Evolutionary conservation across 495 filamentous ascomycete species (phyloP).

Genomic region (Aspergillus leporis): DNA sequence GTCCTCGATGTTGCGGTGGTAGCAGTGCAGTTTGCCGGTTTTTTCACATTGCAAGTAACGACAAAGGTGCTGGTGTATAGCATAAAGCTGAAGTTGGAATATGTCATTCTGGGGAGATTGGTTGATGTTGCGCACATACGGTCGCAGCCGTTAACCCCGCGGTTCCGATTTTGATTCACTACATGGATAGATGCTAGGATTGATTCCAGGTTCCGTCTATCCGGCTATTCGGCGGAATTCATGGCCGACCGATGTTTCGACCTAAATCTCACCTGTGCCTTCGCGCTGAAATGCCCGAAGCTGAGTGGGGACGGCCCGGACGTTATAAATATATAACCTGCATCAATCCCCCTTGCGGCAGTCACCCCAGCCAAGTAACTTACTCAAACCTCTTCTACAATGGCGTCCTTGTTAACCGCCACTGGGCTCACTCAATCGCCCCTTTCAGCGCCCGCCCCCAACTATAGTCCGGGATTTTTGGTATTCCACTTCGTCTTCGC

Average conservation of each 20-base stretch:
- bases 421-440: slow-evolving; percentile 25
- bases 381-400: not conserved
- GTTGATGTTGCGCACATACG: slow-evolving; percentile 17
- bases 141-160: slow-evolving; percentile 5
- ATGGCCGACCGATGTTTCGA: not conserved
- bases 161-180: slow-evolving; percentile 6
- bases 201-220: too few species aligned
- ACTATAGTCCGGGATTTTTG: slow-evolving; percentile 42
- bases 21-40: slow-evolving; percentile 42
- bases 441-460: slow-evolving; percentile 17
- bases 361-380: not conserved
- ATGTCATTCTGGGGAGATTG: slow-evolving; percentile 39
- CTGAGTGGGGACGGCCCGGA: too few species aligned
- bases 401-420: slow-evolving; percentile 19
- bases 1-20: slow-evolving; percentile 46
- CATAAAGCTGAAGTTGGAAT: slow-evolving; percentile 59
- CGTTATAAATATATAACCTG: too few species aligned
- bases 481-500: slow-evolving; percentile 50
- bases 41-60: slow-evolving; percentile 50
- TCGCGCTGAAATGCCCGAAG: not conserved
- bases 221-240: too few species aligned
- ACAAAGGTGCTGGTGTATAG: slow-evolving; percentile 55
- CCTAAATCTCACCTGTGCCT: not conserved
- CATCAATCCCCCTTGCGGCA: not conserved
- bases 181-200: not conserved